Evolutionary conservation across 2,329 filamentous ascomycete genomes (phyloP).

Genomic region (Trichoderma afroharzianum): DNA sequence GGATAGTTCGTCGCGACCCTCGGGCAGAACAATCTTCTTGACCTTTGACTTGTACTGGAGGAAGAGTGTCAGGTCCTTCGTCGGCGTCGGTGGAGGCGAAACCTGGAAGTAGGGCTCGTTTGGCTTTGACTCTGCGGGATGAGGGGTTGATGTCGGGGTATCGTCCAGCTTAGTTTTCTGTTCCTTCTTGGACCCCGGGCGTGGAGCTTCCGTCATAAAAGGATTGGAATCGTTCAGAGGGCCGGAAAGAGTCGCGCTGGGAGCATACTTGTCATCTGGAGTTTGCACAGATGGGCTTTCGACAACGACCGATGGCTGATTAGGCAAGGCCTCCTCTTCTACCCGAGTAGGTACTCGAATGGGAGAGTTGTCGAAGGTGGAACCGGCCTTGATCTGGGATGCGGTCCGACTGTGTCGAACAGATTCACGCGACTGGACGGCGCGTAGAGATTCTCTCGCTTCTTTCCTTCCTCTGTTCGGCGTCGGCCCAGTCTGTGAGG

Average conservation of each 20-base stretch:
- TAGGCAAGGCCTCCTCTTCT: conserved; percentile 52
- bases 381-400: conserved; percentile 43
- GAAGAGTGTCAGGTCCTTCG: conserved; percentile 89
- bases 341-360: conserved; percentile 57
- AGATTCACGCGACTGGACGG: conserved; percentile 54
- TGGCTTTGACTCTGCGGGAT: conserved; percentile 42
- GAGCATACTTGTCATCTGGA: conserved; percentile 61
- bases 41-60: conserved; percentile 95
- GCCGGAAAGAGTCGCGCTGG: conserved; percentile 57
- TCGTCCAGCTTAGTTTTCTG: conserved; percentile 25
- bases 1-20: conserved; percentile 79
- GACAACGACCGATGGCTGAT: conserved; percentile 24
- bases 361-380: conserved; percentile 55
- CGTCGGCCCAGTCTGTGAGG: conserved; percentile 75
- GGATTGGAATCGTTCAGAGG: conserved; percentile 47
- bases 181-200: conserved; percentile 18
- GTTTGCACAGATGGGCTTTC: conserved; percentile 46
- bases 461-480: conserved; percentile 80
- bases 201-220: conserved; percentile 26
- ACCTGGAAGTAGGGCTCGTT: conserved; percentile 55
- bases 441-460: conserved; percentile 77
- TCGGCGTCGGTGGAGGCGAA: conserved; percentile 59
- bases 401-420: conserved; percentile 47
- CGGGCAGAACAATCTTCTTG: conserved; percentile 87
- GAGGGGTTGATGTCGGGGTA: conserved; percentile 19